phyloP scores from a whole-genome alignment of 331 rosid species.

The Pyrus hybrid region DNA sequence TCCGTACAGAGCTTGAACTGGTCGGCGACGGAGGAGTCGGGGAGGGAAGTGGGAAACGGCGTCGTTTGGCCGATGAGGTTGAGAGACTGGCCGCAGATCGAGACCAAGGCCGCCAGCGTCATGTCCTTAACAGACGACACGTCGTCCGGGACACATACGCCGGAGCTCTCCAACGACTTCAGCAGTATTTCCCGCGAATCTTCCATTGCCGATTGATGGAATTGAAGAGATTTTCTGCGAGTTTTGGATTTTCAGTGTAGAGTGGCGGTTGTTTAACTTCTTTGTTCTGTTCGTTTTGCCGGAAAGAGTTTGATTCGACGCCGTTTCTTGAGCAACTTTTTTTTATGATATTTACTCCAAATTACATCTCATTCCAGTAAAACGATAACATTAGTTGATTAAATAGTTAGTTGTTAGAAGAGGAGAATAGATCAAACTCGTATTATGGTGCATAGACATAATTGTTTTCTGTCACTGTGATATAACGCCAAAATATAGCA shows the following conservation, averaged over 20 bases:
- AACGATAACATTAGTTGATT: no score
- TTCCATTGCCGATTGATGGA: conserved; percentile 10
- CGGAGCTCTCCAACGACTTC: conserved; percentile 24
- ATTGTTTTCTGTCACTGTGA: no score
- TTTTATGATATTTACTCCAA: no score
- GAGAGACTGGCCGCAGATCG: conserved; percentile 46
- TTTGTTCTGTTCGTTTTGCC: background rate
- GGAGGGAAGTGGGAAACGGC: conserved; percentile 33
- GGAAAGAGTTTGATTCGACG: background rate
- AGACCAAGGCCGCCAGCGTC: conserved; percentile 26
- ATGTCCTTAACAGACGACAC: conserved; percentile 31
- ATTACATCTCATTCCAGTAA: background rate
- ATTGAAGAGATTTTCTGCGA: background rate
- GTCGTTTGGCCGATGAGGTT: conserved; percentile 22
- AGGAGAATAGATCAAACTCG: no score
- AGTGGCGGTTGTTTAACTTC: background rate
- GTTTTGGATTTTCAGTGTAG: background rate
- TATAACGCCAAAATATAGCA: no score
- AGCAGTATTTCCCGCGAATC: conserved; percentile 33
- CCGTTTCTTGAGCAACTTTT: background rate
- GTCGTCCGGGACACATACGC: conserved; percentile 28
- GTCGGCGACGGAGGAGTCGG: conserved; percentile 39
- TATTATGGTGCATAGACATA: no score
- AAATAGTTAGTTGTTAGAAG: no score
- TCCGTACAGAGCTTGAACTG: conserved; percentile 40